phyloP scores from a whole-genome alignment of 805 yeast genomes.

The Candida insectalens region DNA sequence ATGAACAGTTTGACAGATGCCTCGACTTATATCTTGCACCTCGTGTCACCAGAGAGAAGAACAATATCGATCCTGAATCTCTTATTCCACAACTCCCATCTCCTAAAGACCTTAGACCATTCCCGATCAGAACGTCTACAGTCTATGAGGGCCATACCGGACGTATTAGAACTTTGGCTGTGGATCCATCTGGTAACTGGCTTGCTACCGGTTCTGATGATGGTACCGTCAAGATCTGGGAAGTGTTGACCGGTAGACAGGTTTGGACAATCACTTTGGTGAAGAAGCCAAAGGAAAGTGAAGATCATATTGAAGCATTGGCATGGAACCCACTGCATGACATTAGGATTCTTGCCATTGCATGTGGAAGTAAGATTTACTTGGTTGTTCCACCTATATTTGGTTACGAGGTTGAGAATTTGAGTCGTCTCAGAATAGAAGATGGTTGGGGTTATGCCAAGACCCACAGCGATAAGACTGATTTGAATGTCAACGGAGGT shows the following conservation, averaged over 20 bases:
- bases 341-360: conserved; percentile 73
- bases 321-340: conserved; percentile 83
- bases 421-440: conserved; percentile 70
- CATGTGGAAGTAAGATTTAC: conserved; percentile 73
- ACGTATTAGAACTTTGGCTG: conserved; percentile 68
- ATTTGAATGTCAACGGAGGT: conserved; percentile 26
- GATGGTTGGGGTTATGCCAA: conserved; percentile 83
- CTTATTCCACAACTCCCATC: conserved; percentile 94
- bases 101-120: conserved; percentile 92
- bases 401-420: conserved; percentile 79
- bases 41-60: conserved; percentile 81
- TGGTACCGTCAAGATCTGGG: conserved; percentile 95
- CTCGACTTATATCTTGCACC: conserved; percentile 94
- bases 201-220: conserved; percentile 97
- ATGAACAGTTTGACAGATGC: conserved; percentile 91
- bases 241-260: conserved; percentile 89
- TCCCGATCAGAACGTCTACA: conserved; percentile 88
- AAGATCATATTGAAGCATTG: conserved; percentile 70
- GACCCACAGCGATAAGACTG: conserved; percentile 19
- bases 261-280: conserved; percentile 51
- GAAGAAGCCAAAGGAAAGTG: conserved; percentile 42
- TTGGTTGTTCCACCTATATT: conserved; percentile 85
- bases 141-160: conserved; percentile 76
- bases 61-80: conserved; percentile 92
- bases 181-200: conserved; percentile 90